These are phyloP conservation scores for Solanum phureja DNA, from an alignment of 257 asterid genomes.

Conservation along the genomic window DNA sequence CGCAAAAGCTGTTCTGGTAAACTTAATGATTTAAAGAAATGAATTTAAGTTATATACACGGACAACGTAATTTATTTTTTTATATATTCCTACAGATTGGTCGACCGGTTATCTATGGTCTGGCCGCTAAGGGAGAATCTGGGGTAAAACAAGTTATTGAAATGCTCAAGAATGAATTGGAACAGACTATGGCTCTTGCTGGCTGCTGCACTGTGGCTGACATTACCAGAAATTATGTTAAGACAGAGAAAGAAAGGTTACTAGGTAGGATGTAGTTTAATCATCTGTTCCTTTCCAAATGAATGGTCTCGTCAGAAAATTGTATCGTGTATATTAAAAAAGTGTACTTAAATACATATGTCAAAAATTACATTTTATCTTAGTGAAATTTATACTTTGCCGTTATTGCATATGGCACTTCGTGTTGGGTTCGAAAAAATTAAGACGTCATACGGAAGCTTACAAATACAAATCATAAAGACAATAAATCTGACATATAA, in stretches of 20 bases:
- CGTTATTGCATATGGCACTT: not conserved
- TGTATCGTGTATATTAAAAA: not conserved
- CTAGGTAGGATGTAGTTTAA: conserved; percentile 20
- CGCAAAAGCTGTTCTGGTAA: conserved; percentile 54
- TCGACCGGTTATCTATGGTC: conserved; percentile 41
- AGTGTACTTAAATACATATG: no score
- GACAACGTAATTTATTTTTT: not conserved
- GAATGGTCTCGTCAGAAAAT: not conserved
- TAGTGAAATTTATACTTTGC: not conserved
- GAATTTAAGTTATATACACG: not conserved
- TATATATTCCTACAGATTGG: conserved; percentile 27
- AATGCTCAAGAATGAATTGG: conserved; percentile 48
- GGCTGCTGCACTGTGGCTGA: conserved; percentile 42
- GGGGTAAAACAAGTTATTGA: conserved; percentile 36
- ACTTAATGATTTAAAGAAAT: not conserved
- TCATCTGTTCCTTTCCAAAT: not conserved
- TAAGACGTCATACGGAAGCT: no score
- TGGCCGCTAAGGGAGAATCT: conserved; percentile 38
- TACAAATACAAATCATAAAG: not conserved
- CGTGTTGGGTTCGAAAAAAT: not conserved
- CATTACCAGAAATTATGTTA: conserved; percentile 36
- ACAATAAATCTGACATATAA: no score
- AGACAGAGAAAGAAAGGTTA: conserved; percentile 20
- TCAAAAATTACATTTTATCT: not conserved
- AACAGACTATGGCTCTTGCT: conserved; percentile 48